phyloP scores from a whole-genome alignment of 345 rosid species.

The Murraya paniculata region DNA sequence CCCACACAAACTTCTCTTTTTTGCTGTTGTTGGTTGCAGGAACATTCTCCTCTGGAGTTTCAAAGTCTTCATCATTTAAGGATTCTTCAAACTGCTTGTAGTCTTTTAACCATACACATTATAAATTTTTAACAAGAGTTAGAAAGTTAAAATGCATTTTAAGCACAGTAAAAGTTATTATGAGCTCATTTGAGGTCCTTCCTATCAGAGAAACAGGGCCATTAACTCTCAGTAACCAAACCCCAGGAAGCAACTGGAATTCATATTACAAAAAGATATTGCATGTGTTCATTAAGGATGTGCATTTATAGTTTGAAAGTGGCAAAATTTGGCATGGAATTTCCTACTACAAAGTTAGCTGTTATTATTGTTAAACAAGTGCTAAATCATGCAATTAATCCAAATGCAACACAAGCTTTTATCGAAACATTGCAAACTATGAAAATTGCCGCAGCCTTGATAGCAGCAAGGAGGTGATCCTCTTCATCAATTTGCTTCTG shows the following conservation, averaged over 20 bases:
- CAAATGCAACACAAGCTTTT: slow-evolving; percentile 17
- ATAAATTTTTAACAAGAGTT: neutral
- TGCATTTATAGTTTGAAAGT: neutral
- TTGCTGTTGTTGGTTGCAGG: neutral
- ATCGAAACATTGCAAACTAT: slow-evolving; percentile 68
- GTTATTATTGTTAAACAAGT: neutral
- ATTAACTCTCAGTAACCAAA: neutral
- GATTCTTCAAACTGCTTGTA: slow-evolving; percentile 61
- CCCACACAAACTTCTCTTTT: slow-evolving; percentile 41
- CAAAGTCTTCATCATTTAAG: slow-evolving; percentile 32
- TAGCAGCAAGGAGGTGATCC: slow-evolving; percentile 82
- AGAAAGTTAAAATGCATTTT: too few relatives aligned
- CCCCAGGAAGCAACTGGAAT: neutral
- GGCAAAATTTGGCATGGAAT: neutral
- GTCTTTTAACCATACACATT: slow-evolving; percentile 45
- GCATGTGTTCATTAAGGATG: neutral
- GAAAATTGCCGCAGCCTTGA: slow-evolving; percentile 76
- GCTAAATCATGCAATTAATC: slow-evolving; percentile 5
- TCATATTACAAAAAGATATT: neutral
- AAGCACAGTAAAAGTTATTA: too few relatives aligned
- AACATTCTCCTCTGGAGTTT: neutral
- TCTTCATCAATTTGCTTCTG: slow-evolving; percentile 63
- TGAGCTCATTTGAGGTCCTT: neutral
- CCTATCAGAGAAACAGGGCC: neutral
- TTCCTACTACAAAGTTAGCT: neutral